Base-by-base conservation (phyloP, 805 yeast genomes). In the Maudiozyma pseudohumilis region DNA sequence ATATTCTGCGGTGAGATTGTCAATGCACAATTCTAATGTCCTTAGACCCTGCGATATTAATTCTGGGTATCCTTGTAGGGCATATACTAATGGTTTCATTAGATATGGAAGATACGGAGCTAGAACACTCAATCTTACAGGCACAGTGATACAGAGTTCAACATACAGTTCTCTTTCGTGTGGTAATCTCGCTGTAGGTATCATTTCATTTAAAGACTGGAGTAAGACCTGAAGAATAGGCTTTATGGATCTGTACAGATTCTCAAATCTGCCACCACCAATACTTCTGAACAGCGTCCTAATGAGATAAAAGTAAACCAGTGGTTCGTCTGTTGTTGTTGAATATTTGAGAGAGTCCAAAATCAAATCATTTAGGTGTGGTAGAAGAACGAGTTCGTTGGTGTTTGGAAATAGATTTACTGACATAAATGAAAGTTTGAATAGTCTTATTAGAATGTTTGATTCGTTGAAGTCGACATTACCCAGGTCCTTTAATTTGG, bases 231-330 rank as follows among this genome's bases (percentile, higher is more conserved):
- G 97, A 31, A 92, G 63, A 27, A 92, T 68, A 0, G 98, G 98
- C 66, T 87, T 72, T 15, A 94, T 89, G 43, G 88, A 95, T 49
- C 92, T 85, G 64, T 94, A 94, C 13, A 92, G 66, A 38, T 80
- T 77, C 58, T 92, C 99, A 56, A 92, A 89, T 41, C 97, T 69
- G 6, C 98, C 98, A 35, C 98, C 97, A 24, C 96, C 95, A 33
- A 92, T 88, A 51, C 94, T 83, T 59, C 97, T 70, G 66, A 92
- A 92, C 35, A 92, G 64, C 0, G 95, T 85, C 50, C 97, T 68
- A 17, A 92, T 80, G 48, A 92, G 66, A 49, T 87, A 83, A 45
- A 89, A 88, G 56, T 87, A 92, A 2, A 86, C 85, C 18, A 85
- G 69, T 5, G 98, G 97, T 53, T 89, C 96, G 46, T 83, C 81